Evolutionary conservation across 495 filamentous ascomycete species (phyloP).

Genomic region (Penicillium coffeae): DNA sequence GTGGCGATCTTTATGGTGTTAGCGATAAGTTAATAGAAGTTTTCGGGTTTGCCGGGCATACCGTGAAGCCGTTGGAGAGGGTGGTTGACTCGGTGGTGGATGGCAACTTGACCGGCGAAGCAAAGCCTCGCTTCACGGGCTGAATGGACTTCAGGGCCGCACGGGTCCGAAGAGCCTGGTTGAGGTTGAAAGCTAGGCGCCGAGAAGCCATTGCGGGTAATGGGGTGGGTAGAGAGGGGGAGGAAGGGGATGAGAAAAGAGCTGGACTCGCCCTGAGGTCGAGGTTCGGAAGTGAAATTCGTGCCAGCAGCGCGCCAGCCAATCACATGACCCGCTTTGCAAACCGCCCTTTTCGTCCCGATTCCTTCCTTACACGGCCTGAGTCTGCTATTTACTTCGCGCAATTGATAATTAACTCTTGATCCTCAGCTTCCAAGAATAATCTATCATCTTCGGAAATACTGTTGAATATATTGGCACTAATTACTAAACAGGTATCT

Average conservation of each 20-base stretch:
- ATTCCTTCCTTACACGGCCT: constrained; percentile 28
- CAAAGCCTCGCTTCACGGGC: constrained; percentile 76
- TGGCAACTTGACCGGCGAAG: constrained; percentile 71
- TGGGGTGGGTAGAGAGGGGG: constrained; percentile 25
- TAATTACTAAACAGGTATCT: not conserved
- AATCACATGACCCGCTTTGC: constrained; percentile 51
- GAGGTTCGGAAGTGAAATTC: constrained; percentile 52
- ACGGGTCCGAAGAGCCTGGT: constrained; percentile 79
- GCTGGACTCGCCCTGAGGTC: constrained; percentile 46
- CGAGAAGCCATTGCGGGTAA: constrained; percentile 78
- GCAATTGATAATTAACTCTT: no score
- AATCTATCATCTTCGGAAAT: not conserved
- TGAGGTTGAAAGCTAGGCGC: constrained; percentile 84
- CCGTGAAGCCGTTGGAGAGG: constrained; percentile 93
- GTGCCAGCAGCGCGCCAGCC: constrained; percentile 43
- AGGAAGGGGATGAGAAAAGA: constrained; percentile 32
- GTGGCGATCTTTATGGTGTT: constrained; percentile 74
- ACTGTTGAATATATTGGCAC: not conserved
- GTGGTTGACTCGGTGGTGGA: constrained; percentile 91
- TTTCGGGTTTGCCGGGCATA: constrained; percentile 44
- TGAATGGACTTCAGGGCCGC: constrained; percentile 68
- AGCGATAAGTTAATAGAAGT: constrained; percentile 36
- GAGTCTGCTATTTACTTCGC: no score
- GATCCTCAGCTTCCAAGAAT: not conserved
- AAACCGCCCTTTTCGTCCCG: constrained; percentile 39